Base-by-base conservation (phyloP, 2,329 filamentous ascomycete species). In the Venturia asperata region DNA sequence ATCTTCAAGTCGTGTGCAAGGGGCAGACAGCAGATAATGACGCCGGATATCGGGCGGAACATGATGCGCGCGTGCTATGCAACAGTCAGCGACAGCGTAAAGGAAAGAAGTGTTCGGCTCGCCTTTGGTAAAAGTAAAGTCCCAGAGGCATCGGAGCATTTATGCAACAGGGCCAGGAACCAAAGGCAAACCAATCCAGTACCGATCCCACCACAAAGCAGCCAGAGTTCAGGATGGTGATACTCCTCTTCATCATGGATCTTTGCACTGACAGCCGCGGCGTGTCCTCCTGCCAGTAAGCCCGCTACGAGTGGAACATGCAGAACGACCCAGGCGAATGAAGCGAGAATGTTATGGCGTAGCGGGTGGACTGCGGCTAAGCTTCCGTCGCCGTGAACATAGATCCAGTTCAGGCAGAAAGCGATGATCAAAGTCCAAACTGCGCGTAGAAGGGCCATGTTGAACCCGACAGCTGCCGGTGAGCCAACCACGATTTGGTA, bases 391-490 rank as follows among this genome's bases (percentile, higher is more conserved):
- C 78, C 78, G 65, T 79, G 79, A 27, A 79, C 75, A 64, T 82
- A 82, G 61, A 82, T 70, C 79, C 79, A 82, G 66, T 81, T 82
- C 62, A 82, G 72, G 67, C 78, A 80, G 67, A 82, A 82, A 0
- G 80, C 79, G 47, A 82, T 79, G 39, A 81, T 70, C 5, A 82
- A 72, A 0, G 79, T 81, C 71, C 78, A 81, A n/a, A 80, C 74
- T 4, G 79, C 79, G 62, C 79, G 78, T 11, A 75, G 71, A 62
- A 80, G 77, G 4, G 77, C 74, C 1, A 74, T 62, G 30, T 79
- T 81, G 55, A 81, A 71, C 0, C 80, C 80, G 17, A 77, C 71
- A 9, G 77, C 80, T 1, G 79, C 78, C 55, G 79, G 78, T 37
- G 77, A 77, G 4, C 78, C 79, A 13, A 81, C 79, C 45, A 82